Conservation (phyloP, 1,284 basidiomycete genomes). For the Boletus mariae region DNA sequence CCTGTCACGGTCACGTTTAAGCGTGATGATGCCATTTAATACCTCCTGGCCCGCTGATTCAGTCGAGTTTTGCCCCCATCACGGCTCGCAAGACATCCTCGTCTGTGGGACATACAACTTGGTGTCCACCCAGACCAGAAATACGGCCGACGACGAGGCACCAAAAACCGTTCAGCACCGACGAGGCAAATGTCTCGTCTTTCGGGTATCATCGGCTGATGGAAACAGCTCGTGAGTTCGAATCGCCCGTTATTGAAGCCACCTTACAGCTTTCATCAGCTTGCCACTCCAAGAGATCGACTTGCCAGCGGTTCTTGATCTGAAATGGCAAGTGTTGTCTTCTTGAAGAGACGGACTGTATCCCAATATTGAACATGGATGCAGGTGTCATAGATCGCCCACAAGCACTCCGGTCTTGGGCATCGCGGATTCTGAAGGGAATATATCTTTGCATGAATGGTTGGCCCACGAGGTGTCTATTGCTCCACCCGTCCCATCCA, state of each 20-base stretch:
- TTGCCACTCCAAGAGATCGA: constrained; percentile 65
- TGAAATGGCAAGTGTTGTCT: constrained; percentile 72
- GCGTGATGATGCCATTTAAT: constrained; percentile 41
- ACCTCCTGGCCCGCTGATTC: constrained; percentile 86
- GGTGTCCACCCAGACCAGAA: constrained; percentile 7
- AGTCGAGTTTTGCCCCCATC: constrained; percentile 83
- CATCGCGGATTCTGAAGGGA: constrained; percentile 83
- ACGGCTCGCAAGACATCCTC: constrained; percentile 58
- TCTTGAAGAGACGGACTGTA: not conserved
- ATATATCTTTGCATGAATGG: constrained; percentile 62
- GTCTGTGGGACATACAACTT: constrained; percentile 90
- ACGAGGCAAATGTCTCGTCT: constrained; percentile 68
- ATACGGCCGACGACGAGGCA: not conserved
- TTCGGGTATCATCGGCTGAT: constrained; percentile 36
- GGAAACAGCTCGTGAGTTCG: constrained; percentile 11
- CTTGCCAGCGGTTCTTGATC: constrained; percentile 83
- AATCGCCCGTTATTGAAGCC: not conserved
- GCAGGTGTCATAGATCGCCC: constrained; percentile 56
- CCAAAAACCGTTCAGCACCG: constrained; percentile 38
- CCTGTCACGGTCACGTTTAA: constrained; percentile 9
- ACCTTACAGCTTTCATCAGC: constrained; percentile 38
- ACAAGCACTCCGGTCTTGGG: constrained; percentile 50
- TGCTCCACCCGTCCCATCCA: not conserved
- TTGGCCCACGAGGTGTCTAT: constrained; percentile 44
- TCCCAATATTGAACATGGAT: constrained; percentile 1